Base-by-base conservation (phyloP, 108 stramenopile species). In the Cyclotella choctawhatcheeana region DNA sequence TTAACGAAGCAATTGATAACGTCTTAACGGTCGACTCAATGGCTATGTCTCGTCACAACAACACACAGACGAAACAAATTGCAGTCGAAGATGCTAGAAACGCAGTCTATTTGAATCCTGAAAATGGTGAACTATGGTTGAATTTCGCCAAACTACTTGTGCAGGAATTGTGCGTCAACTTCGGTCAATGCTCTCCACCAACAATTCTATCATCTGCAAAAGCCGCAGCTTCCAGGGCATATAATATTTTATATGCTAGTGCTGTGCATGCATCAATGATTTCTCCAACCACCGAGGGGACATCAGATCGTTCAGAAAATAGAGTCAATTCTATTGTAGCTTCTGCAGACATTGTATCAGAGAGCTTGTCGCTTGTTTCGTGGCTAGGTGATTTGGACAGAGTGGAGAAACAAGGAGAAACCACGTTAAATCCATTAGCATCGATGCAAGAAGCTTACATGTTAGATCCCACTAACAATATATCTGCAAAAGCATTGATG, bases 121-220 rank as follows among this genome's bases (percentile, higher is more conserved):
- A 80, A 16, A 76, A 54, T 33, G 79, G 79, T 21, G 79, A 80
- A 44, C 52, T 44, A 55, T 80, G 79, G 79, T 48, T 80, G 29
- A 20, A 21, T 27, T 74, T 76, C 18, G 74, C 74, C 29, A 75
- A 63, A 27, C 48, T 35, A 64, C 74, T 76, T 2, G 45, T 58
- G 1, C 30, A 32, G 30, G 69, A 69, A 5, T 37, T 55, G 53
- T 69, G 55, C 0, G 24, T 17, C 50, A n/a, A 40, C 2, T 29
- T 0, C 7, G 17, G 34, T 13, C 17, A 40, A 27, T 2, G 6
- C 52, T 45, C n/a, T 67, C 33, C 3, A 44, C 1, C 43, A 53
- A n/a, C n/a, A 32, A 26, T 29, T 18, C 68, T 71, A 10, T n/a
- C 44, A 22, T 59, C 64, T n/a, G 69, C 64, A 10, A 78, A 78